Percentiles rank a stretch among this genome's conserved stretches.
phyloP scores from a whole-genome alignment of 2,329 filamentous ascomycete genomes.

The Didymella lethalis region DNA sequence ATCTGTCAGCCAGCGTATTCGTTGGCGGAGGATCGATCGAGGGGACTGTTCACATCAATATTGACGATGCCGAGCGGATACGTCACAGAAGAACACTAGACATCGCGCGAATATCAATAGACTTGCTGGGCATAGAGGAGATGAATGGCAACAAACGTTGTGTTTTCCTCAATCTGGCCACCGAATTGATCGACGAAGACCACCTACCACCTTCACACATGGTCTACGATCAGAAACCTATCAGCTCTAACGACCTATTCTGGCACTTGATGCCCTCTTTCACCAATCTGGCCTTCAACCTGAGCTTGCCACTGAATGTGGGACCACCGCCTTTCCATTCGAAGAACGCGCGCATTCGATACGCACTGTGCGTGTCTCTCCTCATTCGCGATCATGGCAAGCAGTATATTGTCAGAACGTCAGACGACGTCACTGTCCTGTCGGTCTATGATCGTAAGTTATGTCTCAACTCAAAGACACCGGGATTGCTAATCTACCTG shows the following conservation, averaged over 20 bases:
- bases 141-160: conserved; percentile 55
- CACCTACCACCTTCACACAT: conserved; percentile 61
- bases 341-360: conserved; percentile 61
- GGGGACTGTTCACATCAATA: conserved; percentile 57
- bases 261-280: conserved; percentile 60
- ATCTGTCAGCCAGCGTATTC: conserved; percentile 60
- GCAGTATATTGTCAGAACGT: conserved; percentile 59
- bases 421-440: conserved; percentile 59
- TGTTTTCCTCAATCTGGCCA: conserved; percentile 61
- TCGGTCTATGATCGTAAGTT: conserved; percentile 62
- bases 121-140: conserved; percentile 63
- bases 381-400: conserved; percentile 58
- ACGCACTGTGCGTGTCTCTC: conserved; percentile 58
- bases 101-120: conserved; percentile 59
- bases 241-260: conserved; percentile 51
- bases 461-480: background rate
- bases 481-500: conserved; percentile 16
- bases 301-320: conserved; percentile 63
- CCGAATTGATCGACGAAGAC: conserved; percentile 59
- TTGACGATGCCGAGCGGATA: conserved; percentile 57
- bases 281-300: conserved; percentile 59
- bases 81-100: conserved; percentile 56
- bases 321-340: conserved; percentile 64
- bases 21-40: conserved; percentile 65
- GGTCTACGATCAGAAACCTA: conserved; percentile 55